These are phyloP conservation scores for Eucalyptus sp. DNA, from an alignment of 345 rosid species.

Conservation along the genomic window DNA sequence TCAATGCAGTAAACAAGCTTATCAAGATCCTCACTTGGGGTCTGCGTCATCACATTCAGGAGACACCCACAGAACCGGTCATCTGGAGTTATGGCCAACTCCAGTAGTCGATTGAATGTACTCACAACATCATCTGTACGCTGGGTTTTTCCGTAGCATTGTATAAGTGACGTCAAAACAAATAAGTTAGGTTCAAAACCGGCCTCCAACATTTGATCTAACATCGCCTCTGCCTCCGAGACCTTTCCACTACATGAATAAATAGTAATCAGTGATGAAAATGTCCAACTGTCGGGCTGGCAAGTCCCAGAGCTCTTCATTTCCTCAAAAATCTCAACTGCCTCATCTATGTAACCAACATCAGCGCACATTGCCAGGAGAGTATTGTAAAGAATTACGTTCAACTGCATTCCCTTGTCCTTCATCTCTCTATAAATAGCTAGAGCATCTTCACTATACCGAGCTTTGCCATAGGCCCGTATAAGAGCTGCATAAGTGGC, in stretches of 20 bases:
- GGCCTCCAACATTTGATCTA: conserved; percentile 67
- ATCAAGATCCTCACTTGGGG: conserved; percentile 48
- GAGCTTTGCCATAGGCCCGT: conserved; percentile 75
- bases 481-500: conserved; percentile 59
- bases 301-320: conserved; percentile 48
- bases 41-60: conserved; percentile 76
- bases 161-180: conserved; percentile 81
- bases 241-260: conserved; percentile 70
- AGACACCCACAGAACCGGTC: conserved; percentile 83
- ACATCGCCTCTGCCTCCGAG: conserved; percentile 64
- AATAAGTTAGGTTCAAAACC: conserved; percentile 77
- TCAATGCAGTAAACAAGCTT: conserved; percentile 60
- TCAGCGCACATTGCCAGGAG: conserved; percentile 89
- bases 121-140: conserved; percentile 66
- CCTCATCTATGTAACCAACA: conserved; percentile 59
- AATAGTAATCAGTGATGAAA: conserved; percentile 76
- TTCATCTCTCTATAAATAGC: conserved; percentile 66
- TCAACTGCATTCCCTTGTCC: conserved; percentile 51
- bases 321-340: conserved; percentile 55
- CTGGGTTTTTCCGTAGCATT: conserved; percentile 87
- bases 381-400: conserved; percentile 63
- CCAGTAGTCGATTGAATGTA: conserved; percentile 38
- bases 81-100: conserved; percentile 62
- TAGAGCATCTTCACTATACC: conserved; percentile 74
- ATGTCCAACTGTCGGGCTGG: conserved; percentile 88